These are phyloP conservation scores for Colletotrichum sublineola DNA, from an alignment of 2,329 filamentous ascomycete genomes.

Conservation along the genomic window DNA sequence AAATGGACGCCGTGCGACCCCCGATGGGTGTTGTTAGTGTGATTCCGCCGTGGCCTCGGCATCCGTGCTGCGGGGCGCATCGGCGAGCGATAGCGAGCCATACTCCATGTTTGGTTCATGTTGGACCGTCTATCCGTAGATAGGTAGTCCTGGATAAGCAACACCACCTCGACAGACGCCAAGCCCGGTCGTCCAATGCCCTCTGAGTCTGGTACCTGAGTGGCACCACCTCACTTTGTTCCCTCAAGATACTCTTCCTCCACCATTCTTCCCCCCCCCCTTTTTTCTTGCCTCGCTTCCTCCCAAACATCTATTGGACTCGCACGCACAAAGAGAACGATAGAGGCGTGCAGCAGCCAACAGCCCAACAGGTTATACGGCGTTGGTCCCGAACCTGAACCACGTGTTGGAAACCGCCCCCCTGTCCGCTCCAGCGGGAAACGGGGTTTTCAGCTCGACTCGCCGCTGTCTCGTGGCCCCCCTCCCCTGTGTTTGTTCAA, in stretches of 20 bases:
- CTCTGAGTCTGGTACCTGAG: too few species aligned
- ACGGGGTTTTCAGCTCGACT: neutral
- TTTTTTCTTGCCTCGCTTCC: too few species aligned
- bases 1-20: neutral
- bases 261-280: too few species aligned
- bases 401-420: too few species aligned
- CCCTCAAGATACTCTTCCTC: neutral
- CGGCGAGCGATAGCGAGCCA: neutral
- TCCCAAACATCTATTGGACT: too few species aligned
- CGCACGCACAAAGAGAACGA: too few species aligned
- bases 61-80: neutral
- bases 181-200: neutral
- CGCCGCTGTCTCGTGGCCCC: neutral
- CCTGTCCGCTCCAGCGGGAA: too few species aligned
- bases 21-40: neutral
- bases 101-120: neutral
- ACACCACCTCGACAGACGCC: neutral
- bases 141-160: neutral
- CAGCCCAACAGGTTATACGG: too few species aligned
- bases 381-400: too few species aligned
- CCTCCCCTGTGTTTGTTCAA: neutral
- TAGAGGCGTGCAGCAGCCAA: too few species aligned
- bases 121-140: too few species aligned
- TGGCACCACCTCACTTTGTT: neutral
- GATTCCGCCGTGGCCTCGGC: neutral